These are phyloP conservation scores for Saccharomycopsis lassenensis DNA, from an alignment of 805 yeast genomes.

Conservation along the genomic window DNA sequence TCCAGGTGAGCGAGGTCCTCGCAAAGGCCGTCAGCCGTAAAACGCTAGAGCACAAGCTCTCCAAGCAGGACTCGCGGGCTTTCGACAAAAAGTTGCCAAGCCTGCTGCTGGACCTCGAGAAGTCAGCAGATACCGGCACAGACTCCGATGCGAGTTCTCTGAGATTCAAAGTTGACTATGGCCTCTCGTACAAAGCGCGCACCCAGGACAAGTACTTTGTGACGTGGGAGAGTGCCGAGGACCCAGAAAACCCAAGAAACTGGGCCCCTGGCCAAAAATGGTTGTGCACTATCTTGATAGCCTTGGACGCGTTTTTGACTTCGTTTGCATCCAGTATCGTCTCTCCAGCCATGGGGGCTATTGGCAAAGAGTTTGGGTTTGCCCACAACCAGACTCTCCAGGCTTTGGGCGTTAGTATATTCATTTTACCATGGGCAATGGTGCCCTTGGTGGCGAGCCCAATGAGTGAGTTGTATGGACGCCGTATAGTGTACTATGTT, in stretches of 20 bases:
- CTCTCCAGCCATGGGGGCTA: conserved; percentile 47
- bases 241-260: conserved; percentile 54
- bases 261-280: conserved; percentile 38
- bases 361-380: conserved; percentile 35
- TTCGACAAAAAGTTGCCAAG: no score
- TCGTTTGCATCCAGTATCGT: conserved; percentile 54
- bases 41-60: no score
- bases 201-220: conserved; percentile 30
- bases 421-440: conserved; percentile 57
- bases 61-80: no score
- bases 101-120: no score
- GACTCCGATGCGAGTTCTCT: no score
- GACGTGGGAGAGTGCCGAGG: conserved; percentile 55
- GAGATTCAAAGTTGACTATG: no score
- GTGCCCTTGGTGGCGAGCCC: conserved; percentile 63
- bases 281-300: conserved; percentile 36
- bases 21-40: no score
- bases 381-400: conserved; percentile 30
- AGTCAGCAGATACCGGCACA: no score
- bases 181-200: no score
- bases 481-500: conserved; percentile 41
- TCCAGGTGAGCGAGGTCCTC: no score
- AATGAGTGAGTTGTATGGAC: conserved; percentile 54
- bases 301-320: conserved; percentile 45
- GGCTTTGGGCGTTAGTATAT: conserved; percentile 49